Percentiles rank a stretch among this genome's conserved stretches.
phyloP scores from a whole-genome alignment of 2,329 filamentous ascomycete genomes.

The Calonectria crousiana region DNA sequence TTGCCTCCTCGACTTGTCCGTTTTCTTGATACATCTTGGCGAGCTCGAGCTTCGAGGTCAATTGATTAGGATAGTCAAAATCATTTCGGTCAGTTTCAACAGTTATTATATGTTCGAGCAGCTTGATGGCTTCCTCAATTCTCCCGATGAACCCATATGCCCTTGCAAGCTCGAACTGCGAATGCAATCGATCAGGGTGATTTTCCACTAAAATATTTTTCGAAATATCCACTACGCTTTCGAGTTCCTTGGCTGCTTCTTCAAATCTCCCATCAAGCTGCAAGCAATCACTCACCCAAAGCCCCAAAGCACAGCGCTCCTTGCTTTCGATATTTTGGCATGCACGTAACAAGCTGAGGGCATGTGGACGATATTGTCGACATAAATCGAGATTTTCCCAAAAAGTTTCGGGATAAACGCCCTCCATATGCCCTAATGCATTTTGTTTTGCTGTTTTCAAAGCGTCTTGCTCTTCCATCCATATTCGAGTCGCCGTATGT shows the following conservation, averaged over 20 bases:
- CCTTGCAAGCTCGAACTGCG: neutral
- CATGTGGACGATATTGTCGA: constrained; percentile 12
- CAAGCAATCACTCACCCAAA: neutral
- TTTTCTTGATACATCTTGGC: neutral
- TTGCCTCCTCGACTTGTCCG: neutral
- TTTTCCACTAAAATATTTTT: neutral
- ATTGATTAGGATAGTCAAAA: neutral
- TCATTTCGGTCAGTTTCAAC: neutral
- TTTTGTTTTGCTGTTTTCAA: accelerated
- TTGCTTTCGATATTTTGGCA: neutral
- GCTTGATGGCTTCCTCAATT: neutral
- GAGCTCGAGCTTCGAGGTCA: neutral
- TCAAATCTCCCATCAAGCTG: neutral
- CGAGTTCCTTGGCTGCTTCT: neutral
- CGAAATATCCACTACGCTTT: neutral
- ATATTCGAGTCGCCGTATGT: constrained; percentile 47
- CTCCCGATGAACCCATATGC: neutral
- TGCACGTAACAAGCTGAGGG: neutral
- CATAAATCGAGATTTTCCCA: neutral
- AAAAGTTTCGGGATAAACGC: neutral
- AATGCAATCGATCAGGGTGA: neutral
- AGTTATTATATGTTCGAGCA: constrained; percentile 17
- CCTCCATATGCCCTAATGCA: neutral
- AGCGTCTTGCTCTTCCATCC: constrained; percentile 25
- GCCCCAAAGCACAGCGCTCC: neutral